Conservation (phyloP, 2,329 filamentous ascomycete species). For the Thermoascus crustaceus region DNA sequence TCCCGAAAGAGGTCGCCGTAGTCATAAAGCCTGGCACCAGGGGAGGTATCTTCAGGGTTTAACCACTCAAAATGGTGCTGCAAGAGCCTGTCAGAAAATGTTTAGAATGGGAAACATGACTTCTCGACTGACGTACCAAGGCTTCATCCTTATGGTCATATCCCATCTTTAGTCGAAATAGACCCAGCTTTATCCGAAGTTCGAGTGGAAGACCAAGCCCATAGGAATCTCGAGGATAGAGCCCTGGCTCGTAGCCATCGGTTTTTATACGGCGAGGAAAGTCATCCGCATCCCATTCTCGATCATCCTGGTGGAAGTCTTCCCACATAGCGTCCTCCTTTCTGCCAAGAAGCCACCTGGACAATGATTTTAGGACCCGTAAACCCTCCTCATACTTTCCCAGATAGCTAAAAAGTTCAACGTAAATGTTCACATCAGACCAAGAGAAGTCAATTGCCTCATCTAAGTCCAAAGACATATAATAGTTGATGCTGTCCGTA, state of each 20-base stretch:
- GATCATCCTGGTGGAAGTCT: slow-evolving; percentile 60
- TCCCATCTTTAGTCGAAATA: slow-evolving; percentile 68
- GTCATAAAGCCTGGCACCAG: slow-evolving; percentile 49
- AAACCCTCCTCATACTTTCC: slow-evolving; percentile 60
- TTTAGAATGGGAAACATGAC: slow-evolving; percentile 1
- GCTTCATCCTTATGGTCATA: slow-evolving; percentile 60
- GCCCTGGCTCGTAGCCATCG: slow-evolving; percentile 50
- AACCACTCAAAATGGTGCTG: slow-evolving; percentile 63
- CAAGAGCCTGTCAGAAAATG: slow-evolving; percentile 10
- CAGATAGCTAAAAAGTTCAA: slow-evolving; percentile 65
- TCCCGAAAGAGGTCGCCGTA: slow-evolving; percentile 76
- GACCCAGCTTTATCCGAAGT: slow-evolving; percentile 71
- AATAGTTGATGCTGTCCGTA: slow-evolving; percentile 45
- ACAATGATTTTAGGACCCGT: slow-evolving; percentile 59
- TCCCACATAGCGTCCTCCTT: slow-evolving; percentile 72
- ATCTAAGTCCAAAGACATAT: slow-evolving; percentile 35
- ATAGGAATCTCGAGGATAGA: slow-evolving; percentile 53
- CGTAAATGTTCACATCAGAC: slow-evolving; percentile 78
- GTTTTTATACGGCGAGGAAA: slow-evolving; percentile 56
- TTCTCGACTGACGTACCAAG: slow-evolving; percentile 57
- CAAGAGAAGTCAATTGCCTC: slow-evolving; percentile 51
- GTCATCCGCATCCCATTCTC: slow-evolving; percentile 78
- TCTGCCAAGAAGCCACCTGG: slow-evolving; percentile 76
- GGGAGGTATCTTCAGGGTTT: slow-evolving; percentile 51
- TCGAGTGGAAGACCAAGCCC: slow-evolving; percentile 70